Evolutionary conservation across 164 flowering plant genomes (phyloP).

Genomic region (Warburgia ugandensis): DNA sequence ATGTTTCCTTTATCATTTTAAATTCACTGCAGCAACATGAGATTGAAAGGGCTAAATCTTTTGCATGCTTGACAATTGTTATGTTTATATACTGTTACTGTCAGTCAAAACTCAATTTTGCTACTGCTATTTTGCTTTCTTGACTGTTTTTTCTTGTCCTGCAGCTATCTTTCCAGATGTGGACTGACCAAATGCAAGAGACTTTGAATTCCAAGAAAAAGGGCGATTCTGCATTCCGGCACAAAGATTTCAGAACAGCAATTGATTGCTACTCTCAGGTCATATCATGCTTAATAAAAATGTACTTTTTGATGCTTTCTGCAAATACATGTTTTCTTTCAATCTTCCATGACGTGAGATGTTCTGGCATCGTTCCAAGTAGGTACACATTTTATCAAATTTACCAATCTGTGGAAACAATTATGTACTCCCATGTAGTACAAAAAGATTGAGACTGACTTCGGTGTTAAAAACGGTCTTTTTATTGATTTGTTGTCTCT

Average conservation of each 20-base stretch:
- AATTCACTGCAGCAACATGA: too few species aligned
- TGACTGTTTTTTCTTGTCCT: constrained; percentile 5
- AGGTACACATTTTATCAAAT: too few species aligned
- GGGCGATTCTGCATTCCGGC: constrained; percentile 63
- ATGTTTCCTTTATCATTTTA: too few species aligned
- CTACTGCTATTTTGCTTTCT: not conserved
- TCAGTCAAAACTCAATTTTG: not conserved
- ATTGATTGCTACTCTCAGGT: constrained; percentile 64
- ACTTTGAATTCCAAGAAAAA: constrained; percentile 67
- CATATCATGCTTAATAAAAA: not conserved
- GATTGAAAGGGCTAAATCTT: too few species aligned
- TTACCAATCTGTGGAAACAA: too few species aligned
- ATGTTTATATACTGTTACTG: not conserved
- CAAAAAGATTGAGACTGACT: too few species aligned
- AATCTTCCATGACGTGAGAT: too few species aligned
- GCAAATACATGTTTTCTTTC: too few species aligned
- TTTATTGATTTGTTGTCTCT: too few species aligned
- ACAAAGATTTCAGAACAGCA: constrained; percentile 53
- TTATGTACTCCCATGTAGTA: too few species aligned
- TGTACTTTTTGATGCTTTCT: not conserved
- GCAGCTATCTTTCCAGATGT: constrained; percentile 79
- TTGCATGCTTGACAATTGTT: not conserved
- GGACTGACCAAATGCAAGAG: constrained; percentile 78
- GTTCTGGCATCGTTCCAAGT: too few species aligned
- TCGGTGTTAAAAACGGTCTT: too few species aligned